phyloP scores from a whole-genome alignment of 1,284 basidiomycete genomes.

The Rhodofomes roseus region DNA sequence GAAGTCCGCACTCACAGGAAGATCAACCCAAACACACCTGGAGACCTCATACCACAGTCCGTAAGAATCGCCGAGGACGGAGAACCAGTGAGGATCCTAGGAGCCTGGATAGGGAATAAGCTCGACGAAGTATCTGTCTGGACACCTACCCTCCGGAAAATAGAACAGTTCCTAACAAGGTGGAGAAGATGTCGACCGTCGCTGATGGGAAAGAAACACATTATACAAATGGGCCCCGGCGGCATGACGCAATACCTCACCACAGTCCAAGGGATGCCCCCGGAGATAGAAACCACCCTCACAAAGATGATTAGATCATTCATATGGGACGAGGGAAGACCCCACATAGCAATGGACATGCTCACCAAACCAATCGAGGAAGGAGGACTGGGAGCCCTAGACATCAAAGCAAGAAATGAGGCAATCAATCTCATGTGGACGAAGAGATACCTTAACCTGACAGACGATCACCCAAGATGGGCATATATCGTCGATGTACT shows the following conservation, averaged over 20 bases:
- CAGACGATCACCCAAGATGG: background rate
- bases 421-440: background rate
- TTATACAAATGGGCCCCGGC: too few species aligned
- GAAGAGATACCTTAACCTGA: background rate
- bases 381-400: background rate
- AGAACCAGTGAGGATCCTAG: conserved; percentile 21
- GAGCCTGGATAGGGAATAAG: conserved; percentile 27
- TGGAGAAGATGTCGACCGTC: too few species aligned
- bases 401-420: background rate
- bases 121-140: conserved; percentile 12
- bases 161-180: background rate
- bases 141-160: conserved; percentile 13
- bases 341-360: background rate
- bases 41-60: background rate
- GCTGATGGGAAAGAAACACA: too few species aligned
- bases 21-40: background rate
- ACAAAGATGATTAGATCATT: background rate
- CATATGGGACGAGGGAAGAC: background rate
- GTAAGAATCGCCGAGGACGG: conserved; percentile 22
- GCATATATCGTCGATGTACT: background rate
- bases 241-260: conserved; percentile 1
- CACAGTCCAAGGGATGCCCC: conserved; percentile 20
- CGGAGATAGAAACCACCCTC: background rate
- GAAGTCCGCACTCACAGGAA: background rate
- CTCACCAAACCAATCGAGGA: background rate